Evolutionary conservation across 441 rosid species (phyloP).

Genomic region (California macrophylla): DNA sequence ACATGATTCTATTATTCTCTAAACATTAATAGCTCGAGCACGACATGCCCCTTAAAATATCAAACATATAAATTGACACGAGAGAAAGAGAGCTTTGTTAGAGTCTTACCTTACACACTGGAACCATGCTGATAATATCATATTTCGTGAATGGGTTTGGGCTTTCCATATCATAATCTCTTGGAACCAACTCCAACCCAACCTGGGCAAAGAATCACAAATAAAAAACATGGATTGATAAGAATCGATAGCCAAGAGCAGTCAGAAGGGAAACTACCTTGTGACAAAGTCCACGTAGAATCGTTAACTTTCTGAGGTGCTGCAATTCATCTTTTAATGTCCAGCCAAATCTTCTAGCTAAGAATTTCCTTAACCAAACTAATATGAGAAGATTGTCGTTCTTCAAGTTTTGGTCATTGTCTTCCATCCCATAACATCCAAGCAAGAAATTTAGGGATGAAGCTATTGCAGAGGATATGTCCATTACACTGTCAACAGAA

Average conservation of each 20-base stretch:
- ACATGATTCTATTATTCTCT: conserved; percentile 20
- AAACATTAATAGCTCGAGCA: too few relatives aligned
- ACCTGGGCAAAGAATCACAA: conserved; percentile 39
- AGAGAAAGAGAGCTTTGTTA: neutral
- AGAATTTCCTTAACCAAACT: conserved; percentile 61
- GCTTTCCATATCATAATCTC: conserved; percentile 63
- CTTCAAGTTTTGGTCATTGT: conserved; percentile 27
- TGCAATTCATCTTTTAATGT: conserved; percentile 43
- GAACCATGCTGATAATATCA: conserved; percentile 72
- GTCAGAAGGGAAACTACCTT: conserved; percentile 34
- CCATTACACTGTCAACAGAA: conserved; percentile 40
- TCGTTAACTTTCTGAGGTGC: conserved; percentile 56
- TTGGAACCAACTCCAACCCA: conserved; percentile 71
- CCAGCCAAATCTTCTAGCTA: conserved; percentile 57
- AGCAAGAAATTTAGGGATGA: conserved; percentile 55
- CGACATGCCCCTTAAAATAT: too few relatives aligned
- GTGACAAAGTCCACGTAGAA: conserved; percentile 65
- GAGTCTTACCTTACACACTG: conserved; percentile 54
- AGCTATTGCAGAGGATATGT: conserved; percentile 52
- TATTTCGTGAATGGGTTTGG: conserved; percentile 50
- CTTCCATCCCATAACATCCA: conserved; percentile 39
- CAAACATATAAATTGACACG: too few relatives aligned
- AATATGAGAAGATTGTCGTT: conserved; percentile 42
- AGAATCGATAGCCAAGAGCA: neutral
- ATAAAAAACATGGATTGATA: conserved; percentile 15